Conservation (phyloP, 345 rosid species). For the Crucihimalaya himalaica region DNA sequence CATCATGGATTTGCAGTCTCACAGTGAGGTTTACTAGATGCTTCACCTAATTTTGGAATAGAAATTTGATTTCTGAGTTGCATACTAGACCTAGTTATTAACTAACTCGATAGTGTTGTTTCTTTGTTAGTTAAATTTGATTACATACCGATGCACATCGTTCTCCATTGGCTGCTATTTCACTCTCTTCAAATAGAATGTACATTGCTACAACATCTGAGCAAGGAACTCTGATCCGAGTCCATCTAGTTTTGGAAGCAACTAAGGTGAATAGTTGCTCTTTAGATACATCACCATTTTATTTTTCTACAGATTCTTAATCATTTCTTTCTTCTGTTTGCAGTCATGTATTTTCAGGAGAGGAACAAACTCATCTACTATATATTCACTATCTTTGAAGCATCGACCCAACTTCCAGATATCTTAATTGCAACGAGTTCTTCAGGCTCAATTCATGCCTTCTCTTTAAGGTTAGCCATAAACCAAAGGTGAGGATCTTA, state of each 20-base stretch:
- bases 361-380: constrained; percentile 80
- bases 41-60: background rate
- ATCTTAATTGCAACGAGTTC: constrained; percentile 83
- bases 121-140: constrained; percentile 11
- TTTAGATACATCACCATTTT: background rate
- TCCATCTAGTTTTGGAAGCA: constrained; percentile 80
- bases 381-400: constrained; percentile 88
- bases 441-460: constrained; percentile 86
- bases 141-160: constrained; percentile 90
- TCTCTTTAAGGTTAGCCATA: constrained; percentile 59
- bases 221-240: constrained; percentile 87
- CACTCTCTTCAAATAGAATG: constrained; percentile 75
- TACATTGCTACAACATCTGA: constrained; percentile 95
- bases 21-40: constrained; percentile 67
- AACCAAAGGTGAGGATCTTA: constrained; percentile 60
- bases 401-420: constrained; percentile 68
- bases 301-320: constrained; percentile 18
- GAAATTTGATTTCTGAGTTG: background rate
- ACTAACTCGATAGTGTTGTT: background rate
- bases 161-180: constrained; percentile 77
- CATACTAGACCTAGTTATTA: background rate
- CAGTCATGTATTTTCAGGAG: constrained; percentile 87
- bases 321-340: constrained; percentile 31
- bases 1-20: constrained; percentile 72
- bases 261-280: constrained; percentile 60